Evolutionary conservation across 306 rosid genomes (phyloP).

Genomic region (Begonia peltatifolia): DNA sequence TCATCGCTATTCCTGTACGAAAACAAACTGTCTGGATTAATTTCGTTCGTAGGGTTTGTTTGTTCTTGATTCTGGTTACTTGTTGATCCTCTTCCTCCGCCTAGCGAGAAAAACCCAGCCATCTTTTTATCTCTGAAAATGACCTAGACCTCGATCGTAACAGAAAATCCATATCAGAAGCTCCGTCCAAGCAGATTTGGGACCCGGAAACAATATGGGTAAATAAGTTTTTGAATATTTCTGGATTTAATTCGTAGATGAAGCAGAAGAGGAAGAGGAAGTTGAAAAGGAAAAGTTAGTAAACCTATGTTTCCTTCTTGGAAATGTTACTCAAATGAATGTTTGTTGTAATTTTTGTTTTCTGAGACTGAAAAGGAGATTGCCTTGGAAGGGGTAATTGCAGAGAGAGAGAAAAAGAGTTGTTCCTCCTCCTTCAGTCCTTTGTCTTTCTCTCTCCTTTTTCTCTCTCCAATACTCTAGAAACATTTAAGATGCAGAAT

Average conservation of each 20-base stretch:
- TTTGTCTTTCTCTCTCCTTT: not conserved
- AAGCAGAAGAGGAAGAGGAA: not conserved
- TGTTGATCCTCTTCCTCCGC: conserved; percentile 20
- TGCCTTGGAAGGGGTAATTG: no score
- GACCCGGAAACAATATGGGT: conserved; percentile 5
- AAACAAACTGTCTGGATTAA: conserved; percentile 32
- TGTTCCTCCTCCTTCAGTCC: conserved; percentile 4
- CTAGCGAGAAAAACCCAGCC: conserved; percentile 91
- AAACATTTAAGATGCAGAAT: conserved; percentile 37
- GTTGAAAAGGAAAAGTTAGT: not conserved
- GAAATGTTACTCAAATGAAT: no score
- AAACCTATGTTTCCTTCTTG: not conserved
- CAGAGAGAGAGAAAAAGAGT: conserved; percentile 1
- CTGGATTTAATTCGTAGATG: not conserved
- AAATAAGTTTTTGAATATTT: not conserved
- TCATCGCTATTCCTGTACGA: conserved; percentile 51
- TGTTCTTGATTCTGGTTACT: not conserved
- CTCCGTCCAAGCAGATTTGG: conserved; percentile 10
- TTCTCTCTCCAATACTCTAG: not conserved
- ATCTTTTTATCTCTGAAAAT: conserved; percentile 23
- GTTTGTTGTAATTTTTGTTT: not conserved
- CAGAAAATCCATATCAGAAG: conserved; percentile 69
- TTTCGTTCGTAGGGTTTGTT: conserved; percentile 18
- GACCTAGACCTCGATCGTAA: conserved; percentile 28
- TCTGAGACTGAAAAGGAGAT: not conserved